Conservation (phyloP, 768 basidiomycete genomes). For the Postia placenta region DNA sequence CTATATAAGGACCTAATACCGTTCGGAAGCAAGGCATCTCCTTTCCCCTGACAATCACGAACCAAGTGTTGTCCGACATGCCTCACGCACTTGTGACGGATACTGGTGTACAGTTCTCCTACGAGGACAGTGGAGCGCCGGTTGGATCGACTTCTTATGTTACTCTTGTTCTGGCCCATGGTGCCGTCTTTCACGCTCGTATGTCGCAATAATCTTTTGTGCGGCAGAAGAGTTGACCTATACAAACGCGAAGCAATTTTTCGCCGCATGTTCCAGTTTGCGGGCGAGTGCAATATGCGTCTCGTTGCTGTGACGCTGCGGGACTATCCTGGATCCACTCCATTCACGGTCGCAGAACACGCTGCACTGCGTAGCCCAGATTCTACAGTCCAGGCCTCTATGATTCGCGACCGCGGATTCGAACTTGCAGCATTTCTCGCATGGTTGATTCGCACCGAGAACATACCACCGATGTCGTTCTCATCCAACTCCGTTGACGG, state of each 20-base stretch:
- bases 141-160: conserved; percentile 6
- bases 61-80: conserved; percentile 7
- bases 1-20: too few species aligned
- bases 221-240: neutral
- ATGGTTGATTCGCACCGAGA: conserved; percentile 24
- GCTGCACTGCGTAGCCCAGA: neutral
- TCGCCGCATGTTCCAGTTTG: conserved; percentile 16
- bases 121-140: conserved; percentile 17
- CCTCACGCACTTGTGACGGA: conserved; percentile 14
- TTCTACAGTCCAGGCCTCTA: conserved; percentile 1
- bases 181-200: conserved; percentile 15
- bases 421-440: conserved; percentile 31
- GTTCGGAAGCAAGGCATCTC: too few species aligned
- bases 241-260: conserved; percentile 13
- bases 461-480: conserved; percentile 19
- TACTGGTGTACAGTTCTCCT: conserved; percentile 12
- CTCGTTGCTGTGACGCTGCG: conserved; percentile 21
- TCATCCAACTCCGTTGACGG: neutral
- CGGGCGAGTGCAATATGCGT: conserved; percentile 15
- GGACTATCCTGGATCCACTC: conserved; percentile 23
- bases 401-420: conserved; percentile 24
- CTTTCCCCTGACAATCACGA: too few species aligned
- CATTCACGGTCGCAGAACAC: conserved; percentile 16
- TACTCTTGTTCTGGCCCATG: conserved; percentile 18
- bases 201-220: neutral